Evolutionary conservation across 2,329 filamentous ascomycete species (phyloP).

Genomic region (Fusarium pseudonygamai): DNA sequence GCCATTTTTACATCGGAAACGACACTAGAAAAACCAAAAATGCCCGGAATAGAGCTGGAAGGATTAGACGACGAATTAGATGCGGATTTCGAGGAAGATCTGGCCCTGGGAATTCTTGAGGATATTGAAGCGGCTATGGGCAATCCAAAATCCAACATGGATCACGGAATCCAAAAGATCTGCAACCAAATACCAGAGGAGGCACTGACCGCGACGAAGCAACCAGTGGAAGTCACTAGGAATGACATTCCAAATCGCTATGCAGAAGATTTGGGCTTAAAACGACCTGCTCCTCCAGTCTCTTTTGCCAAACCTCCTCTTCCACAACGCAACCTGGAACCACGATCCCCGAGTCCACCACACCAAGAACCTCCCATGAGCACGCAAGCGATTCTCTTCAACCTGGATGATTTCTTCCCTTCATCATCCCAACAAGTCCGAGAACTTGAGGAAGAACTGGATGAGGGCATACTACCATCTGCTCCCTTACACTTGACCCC

Average conservation of each 20-base stretch:
- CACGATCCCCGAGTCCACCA: conserved; percentile 23
- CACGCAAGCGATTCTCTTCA: conserved; percentile 63
- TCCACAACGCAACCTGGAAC: conserved; percentile 6
- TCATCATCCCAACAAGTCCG: conserved; percentile 65
- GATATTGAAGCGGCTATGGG: conserved; percentile 32
- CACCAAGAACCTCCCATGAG: conserved; percentile 49
- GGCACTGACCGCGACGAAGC: neutral
- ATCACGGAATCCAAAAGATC: neutral
- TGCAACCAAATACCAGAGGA: neutral
- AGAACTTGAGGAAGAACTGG: conserved; percentile 57
- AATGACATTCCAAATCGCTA: conserved; percentile 6
- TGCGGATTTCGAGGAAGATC: conserved; percentile 38
- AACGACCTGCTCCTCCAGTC: conserved; percentile 4
- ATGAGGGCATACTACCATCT: conserved; percentile 4
- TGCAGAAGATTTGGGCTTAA: conserved; percentile 36
- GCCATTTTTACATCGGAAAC: neutral
- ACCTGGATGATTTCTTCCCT: conserved; percentile 65
- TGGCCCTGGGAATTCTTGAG: conserved; percentile 40
- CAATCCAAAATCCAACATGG: neutral
- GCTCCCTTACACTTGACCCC: conserved; percentile 3
- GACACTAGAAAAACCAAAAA: neutral
- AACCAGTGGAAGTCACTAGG: neutral
- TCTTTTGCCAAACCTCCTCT: neutral
- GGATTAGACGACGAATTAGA: conserved; percentile 42
- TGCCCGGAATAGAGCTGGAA: conserved; percentile 11